These are phyloP conservation scores for Fraxinus paxiana DNA, from an alignment of 305 asterid genomes.

Conservation along the genomic window DNA sequence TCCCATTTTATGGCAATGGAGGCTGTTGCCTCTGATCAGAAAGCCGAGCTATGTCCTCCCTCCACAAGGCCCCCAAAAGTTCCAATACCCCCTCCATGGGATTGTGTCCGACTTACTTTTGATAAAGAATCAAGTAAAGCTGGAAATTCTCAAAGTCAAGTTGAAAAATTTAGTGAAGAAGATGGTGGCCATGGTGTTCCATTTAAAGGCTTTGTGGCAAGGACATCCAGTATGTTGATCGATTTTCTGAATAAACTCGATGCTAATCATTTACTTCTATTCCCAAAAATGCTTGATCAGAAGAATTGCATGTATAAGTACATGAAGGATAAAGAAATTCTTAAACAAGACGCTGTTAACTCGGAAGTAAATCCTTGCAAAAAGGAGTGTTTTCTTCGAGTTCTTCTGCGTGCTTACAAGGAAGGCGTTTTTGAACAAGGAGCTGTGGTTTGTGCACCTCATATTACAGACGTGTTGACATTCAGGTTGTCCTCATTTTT, in stretches of 20 bases:
- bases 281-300: conserved; percentile 42
- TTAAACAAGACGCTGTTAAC: conserved; percentile 27
- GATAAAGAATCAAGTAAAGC: conserved; percentile 20
- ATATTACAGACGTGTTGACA: conserved; percentile 47
- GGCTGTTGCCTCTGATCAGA: conserved; percentile 35
- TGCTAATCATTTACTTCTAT: conserved; percentile 42
- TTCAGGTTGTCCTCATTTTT: conserved; percentile 27
- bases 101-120: conserved; percentile 37
- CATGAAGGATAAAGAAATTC: conserved; percentile 41
- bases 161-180: conserved; percentile 16
- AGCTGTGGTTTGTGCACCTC: conserved; percentile 75
- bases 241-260: conserved; percentile 30
- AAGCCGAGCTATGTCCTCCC: conserved; percentile 45
- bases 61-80: conserved; percentile 41
- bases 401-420: conserved; percentile 50
- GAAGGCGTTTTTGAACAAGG: conserved; percentile 80
- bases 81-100: conserved; percentile 70
- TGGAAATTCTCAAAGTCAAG: conserved; percentile 27
- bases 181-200: conserved; percentile 26
- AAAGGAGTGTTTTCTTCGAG: conserved; percentile 50
- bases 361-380: conserved; percentile 27
- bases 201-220: conserved; percentile 53
- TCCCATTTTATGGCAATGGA: conserved; percentile 47
- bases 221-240: conserved; percentile 55
- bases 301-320: conserved; percentile 37